phyloP scores from a whole-genome alignment of 306 rosid genomes.

The barrel medic (Medicago truncatula) region DNA sequence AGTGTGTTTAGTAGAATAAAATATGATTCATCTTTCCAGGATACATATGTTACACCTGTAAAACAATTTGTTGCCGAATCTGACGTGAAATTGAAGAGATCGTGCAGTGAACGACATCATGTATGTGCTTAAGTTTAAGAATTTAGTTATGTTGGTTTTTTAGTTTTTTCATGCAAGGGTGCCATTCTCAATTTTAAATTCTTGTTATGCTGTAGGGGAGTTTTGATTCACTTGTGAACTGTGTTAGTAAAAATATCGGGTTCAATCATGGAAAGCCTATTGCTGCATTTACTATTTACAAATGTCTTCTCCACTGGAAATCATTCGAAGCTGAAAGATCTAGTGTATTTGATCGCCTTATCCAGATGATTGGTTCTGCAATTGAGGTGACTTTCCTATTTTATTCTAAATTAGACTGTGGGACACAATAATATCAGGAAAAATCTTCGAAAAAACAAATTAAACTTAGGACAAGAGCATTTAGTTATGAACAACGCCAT shows the following conservation, averaged over 20 bases:
- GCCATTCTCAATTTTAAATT: slow-evolving; percentile 32
- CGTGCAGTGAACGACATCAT: slow-evolving; percentile 85
- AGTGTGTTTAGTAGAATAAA: slow-evolving; percentile 32
- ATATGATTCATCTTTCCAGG: slow-evolving; percentile 56
- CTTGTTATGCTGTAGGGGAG: slow-evolving; percentile 66
- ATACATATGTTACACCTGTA: slow-evolving; percentile 70
- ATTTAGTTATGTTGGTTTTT: slow-evolving; percentile 34
- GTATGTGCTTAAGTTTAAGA: slow-evolving; percentile 55
- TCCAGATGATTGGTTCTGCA: slow-evolving; percentile 97
- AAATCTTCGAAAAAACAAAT: not conserved
- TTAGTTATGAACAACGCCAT: slow-evolving; percentile 13
- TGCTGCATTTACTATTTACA: slow-evolving; percentile 97
- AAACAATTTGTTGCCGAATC: slow-evolving; percentile 82
- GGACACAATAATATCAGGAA: slow-evolving; percentile 9
- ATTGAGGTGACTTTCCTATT: slow-evolving; percentile 72
- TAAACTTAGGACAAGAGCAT: slow-evolving; percentile 12
- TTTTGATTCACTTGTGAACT: slow-evolving; percentile 88
- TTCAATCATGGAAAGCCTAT: slow-evolving; percentile 93
- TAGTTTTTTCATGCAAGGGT: slow-evolving; percentile 17
- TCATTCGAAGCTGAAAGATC: slow-evolving; percentile 99
- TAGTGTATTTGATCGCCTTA: slow-evolving; percentile 97
- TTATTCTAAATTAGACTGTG: slow-evolving; percentile 14
- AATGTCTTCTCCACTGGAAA: slow-evolving; percentile 98
- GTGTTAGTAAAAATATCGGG: slow-evolving; percentile 83
- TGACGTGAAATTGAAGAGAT: slow-evolving; percentile 84